Base-by-base conservation (phyloP, 2,329 filamentous ascomycete genomes). In the Aspergillus neoniger region DNA sequence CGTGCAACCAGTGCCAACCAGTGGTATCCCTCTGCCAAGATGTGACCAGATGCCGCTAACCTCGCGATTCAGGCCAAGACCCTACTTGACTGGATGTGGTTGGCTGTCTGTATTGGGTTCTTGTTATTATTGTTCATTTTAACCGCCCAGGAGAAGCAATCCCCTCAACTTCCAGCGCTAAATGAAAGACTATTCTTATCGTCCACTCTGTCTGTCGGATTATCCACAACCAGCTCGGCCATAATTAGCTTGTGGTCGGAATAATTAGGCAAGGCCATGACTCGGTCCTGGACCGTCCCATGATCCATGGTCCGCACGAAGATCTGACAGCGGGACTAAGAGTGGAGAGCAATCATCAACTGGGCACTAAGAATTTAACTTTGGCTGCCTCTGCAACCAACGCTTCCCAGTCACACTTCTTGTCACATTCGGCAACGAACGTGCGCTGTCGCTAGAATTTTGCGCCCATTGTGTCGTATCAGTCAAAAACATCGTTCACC, bases 351-450 rank as follows among this genome's bases (percentile, higher is more conserved):
- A 17, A 39, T 54, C n/a, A 21, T 17, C 38, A 38, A 41, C 23
- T 51, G 43, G 36, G 19, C 47, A 41, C 47, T 50, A 21, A 28
- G 14, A 53, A 19, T 51, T 55, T 52, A 51, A 54, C 58, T 61
- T 61, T 51, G 57, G 48, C 56, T 53, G 57, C 43, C 65, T 64
- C 65, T 67, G 62, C 63, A 64, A 25, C 55, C 54, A 59, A 59
- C 41, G 38, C 54, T 57, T 52, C 48, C 36, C 43, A 62, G 61
- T 67, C 65, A 67, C 65, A 66, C 53, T 38, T 49, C 36, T 39
- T 48, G 58, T 61, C 61, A 57, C 54, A 32, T 51, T 55, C 58
- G 43, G 25, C 38, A 52, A 53, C 44, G 41, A 55, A 58, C 21
- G 39, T 43, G 30, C 56, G 48, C 15, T 57, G 15, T 52, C 32